Evolutionary conservation across 495 filamentous ascomycete species (phyloP).

Genomic region (Penicilliopsis zonata): DNA sequence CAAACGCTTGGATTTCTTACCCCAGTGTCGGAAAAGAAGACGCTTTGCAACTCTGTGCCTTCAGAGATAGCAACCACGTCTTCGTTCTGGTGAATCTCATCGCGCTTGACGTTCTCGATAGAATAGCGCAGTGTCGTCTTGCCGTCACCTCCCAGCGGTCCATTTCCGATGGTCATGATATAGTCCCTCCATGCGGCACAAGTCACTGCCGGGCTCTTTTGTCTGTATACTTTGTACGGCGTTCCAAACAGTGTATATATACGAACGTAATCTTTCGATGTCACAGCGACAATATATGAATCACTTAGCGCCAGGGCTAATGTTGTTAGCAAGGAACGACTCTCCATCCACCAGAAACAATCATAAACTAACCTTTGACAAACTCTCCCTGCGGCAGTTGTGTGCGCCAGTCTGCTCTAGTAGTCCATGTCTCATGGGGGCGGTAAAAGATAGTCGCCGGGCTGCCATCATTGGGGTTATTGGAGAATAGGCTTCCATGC

Average conservation of each 20-base stretch:
- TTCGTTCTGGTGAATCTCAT: slow-evolving; percentile 84
- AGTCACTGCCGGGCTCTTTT: slow-evolving; percentile 85
- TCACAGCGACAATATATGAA: slow-evolving; percentile 79
- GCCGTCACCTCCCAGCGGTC: slow-evolving; percentile 68
- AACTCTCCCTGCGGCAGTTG: slow-evolving; percentile 69
- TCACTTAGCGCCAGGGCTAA: slow-evolving; percentile 82
- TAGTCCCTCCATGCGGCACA: slow-evolving; percentile 92
- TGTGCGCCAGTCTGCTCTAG: slow-evolving; percentile 81
- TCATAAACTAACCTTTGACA: slow-evolving; percentile 41
- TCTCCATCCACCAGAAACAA: slow-evolving; percentile 79
- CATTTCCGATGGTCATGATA: slow-evolving; percentile 86
- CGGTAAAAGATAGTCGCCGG: slow-evolving; percentile 88
- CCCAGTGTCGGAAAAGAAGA: slow-evolving; percentile 86
- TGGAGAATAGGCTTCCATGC: slow-evolving; percentile 77
- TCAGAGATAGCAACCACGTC: slow-evolving; percentile 77
- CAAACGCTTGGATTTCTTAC: slow-evolving; percentile 31
- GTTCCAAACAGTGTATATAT: slow-evolving; percentile 89
- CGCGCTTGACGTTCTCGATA: slow-evolving; percentile 85
- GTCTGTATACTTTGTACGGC: slow-evolving; percentile 75
- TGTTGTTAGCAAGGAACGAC: slow-evolving; percentile 44
- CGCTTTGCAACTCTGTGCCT: slow-evolving; percentile 56
- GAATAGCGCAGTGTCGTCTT: slow-evolving; percentile 61
- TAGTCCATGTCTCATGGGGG: slow-evolving; percentile 93
- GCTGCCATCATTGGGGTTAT: slow-evolving; percentile 51
- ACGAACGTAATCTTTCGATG: slow-evolving; percentile 73